Percentiles rank a stretch among this genome's conserved stretches.
Conservation (phyloP, 768 basidiomycete species). For the Mycena maculata region DNA sequence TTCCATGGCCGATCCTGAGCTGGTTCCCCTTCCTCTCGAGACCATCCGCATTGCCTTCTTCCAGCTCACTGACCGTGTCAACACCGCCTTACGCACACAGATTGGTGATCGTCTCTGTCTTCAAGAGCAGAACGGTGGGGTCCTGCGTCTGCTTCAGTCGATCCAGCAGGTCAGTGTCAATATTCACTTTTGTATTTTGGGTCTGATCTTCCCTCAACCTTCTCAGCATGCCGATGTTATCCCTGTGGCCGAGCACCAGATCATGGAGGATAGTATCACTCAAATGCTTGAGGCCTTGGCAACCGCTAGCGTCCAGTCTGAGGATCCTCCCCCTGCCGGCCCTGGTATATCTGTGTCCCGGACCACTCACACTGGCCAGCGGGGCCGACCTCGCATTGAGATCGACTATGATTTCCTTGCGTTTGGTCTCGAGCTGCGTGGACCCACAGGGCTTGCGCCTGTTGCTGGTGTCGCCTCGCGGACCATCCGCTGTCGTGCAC, state of each 20-base stretch:
- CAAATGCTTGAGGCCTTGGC: conserved; percentile 29
- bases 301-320: conserved; percentile 11
- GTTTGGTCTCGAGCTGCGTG: conserved; percentile 35
- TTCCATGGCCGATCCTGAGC: conserved; percentile 3
- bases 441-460: conserved; percentile 35
- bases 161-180: conserved; percentile 19
- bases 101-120: conserved; percentile 24
- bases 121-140: conserved; percentile 18
- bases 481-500: conserved; percentile 41
- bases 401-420: conserved; percentile 39
- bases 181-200: background rate
- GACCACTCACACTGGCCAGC: conserved; percentile 25
- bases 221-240: conserved; percentile 24
- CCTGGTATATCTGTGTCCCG: conserved; percentile 2
- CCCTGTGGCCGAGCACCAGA: conserved; percentile 19
- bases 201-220: background rate
- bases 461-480: conserved; percentile 35
- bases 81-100: conserved; percentile 26
- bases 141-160: conserved; percentile 4
- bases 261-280: conserved; percentile 22
- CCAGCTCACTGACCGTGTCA: conserved; percentile 28
- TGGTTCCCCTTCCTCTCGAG: conserved; percentile 23
- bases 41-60: conserved; percentile 37
- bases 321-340: conserved; percentile 20
- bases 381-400: conserved; percentile 40